A percentile compares a stretch with the other conserved stretches of the same genome.
These are phyloP conservation scores for Basipetospora chlamydospora DNA, from an alignment of 2,329 filamentous ascomycete species.

Conservation along the genomic window DNA sequence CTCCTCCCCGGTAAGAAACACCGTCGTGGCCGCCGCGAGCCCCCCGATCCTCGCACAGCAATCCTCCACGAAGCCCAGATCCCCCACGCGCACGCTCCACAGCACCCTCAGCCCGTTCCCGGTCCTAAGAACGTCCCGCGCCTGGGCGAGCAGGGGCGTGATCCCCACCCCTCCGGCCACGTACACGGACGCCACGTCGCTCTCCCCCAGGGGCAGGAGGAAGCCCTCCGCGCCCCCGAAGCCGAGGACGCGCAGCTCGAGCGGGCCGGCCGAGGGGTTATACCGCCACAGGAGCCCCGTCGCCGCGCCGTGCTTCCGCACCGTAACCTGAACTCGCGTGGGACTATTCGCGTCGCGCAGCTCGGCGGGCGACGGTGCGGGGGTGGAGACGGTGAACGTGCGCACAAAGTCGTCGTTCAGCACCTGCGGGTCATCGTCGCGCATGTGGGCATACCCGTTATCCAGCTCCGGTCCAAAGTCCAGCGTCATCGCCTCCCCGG, in stretches of 20 bases:
- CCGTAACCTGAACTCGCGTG: conserved; percentile 55
- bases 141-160: conserved; percentile 63
- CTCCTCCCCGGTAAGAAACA: conserved; percentile 50
- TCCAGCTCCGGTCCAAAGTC: conserved; percentile 53
- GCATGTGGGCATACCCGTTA: conserved; percentile 69
- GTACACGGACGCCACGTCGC: conserved; percentile 32
- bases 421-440: conserved; percentile 61
- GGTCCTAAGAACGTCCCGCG: conserved; percentile 27
- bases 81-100: conserved; percentile 51
- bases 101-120: conserved; percentile 36
- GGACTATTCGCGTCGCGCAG: conserved; percentile 5
- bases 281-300: conserved; percentile 51
- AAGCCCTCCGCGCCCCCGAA: conserved; percentile 51
- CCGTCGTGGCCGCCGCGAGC: conserved; percentile 33
- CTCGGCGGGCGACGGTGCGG: conserved; percentile 23
- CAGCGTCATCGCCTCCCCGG: conserved; percentile 60
- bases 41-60: conserved; percentile 35
- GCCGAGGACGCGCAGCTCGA: conserved; percentile 55
- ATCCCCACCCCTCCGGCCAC: conserved; percentile 72
- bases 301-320: conserved; percentile 51
- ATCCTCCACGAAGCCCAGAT: conserved; percentile 48
- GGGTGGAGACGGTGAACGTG: conserved; percentile 67
- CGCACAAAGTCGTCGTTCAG: conserved; percentile 75
- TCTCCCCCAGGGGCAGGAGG: conserved; percentile 3
- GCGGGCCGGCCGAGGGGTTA: conserved; percentile 29